Percentiles rank a stretch among this genome's conserved stretches.
phyloP scores from a whole-genome alignment of 768 basidiomycete genomes.

The Tulasnella sp. region DNA sequence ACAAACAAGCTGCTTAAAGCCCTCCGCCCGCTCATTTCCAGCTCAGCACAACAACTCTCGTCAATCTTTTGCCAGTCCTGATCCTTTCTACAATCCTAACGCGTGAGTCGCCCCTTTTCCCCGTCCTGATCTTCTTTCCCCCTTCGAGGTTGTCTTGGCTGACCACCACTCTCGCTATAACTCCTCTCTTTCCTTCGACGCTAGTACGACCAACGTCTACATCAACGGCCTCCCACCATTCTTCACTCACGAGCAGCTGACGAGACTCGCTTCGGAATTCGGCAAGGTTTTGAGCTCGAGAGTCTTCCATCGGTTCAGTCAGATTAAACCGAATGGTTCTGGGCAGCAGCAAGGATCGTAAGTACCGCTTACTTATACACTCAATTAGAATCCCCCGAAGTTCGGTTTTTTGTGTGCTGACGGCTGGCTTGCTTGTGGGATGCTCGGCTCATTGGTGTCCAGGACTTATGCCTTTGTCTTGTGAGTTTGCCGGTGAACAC shows the following conservation, averaged over 20 bases:
- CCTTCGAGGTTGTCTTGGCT: no score
- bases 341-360: conserved; percentile 13
- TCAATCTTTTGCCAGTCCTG: conserved; percentile 4
- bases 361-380: conserved; percentile 15
- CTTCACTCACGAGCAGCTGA: conserved; percentile 72
- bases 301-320: conserved; percentile 76
- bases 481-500: conserved; percentile 34
- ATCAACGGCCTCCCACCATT: conserved; percentile 82
- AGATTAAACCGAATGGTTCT: conserved; percentile 44
- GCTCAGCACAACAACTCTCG: not conserved
- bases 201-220: conserved; percentile 66
- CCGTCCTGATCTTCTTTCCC: not conserved
- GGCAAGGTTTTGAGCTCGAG: conserved; percentile 69
- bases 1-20: not conserved
- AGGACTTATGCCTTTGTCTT: conserved; percentile 60
- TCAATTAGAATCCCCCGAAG: not conserved
- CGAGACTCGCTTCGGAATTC: conserved; percentile 61
- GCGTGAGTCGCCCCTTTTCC: conserved; percentile 10
- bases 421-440: no score
- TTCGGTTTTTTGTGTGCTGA: not conserved
- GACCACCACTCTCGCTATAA: no score
- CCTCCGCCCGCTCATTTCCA: not conserved
- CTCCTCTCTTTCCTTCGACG: not conserved
- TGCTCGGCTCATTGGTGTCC: conserved; percentile 42
- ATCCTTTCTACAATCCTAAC: conserved; percentile 22